phyloP scores from a whole-genome alignment of 768 basidiomycete species.

The Roridomyces roridus region DNA sequence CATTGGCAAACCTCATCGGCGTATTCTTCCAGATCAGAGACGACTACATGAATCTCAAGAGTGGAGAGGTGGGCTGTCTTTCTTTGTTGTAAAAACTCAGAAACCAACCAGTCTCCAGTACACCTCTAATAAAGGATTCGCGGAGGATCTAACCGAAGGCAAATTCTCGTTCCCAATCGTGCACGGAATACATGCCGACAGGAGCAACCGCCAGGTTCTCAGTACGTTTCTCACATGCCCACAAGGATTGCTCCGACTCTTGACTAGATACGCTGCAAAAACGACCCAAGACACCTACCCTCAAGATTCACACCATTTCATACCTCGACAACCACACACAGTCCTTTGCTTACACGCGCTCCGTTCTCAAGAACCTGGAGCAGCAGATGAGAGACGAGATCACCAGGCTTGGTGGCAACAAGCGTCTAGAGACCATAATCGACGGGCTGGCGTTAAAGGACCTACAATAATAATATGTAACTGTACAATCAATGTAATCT shows the following conservation, averaged over 20 bases:
- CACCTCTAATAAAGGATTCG: constrained; percentile 66
- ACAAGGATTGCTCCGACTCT: neutral
- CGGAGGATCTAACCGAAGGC: constrained; percentile 80
- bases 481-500: neutral
- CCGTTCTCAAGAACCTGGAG: constrained; percentile 58
- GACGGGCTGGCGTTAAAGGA: constrained; percentile 34
- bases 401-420: constrained; percentile 64
- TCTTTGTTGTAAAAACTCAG: neutral
- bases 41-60: constrained; percentile 95
- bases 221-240: constrained; percentile 25
- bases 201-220: constrained; percentile 64
- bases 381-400: constrained; percentile 61
- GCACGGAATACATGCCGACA: constrained; percentile 64
- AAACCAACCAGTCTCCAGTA: constrained; percentile 48
- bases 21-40: constrained; percentile 98
- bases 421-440: constrained; percentile 48
- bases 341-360: constrained; percentile 68
- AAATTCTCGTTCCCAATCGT: constrained; percentile 85
- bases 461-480: neutral
- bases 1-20: constrained; percentile 91
- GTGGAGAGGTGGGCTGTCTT: constrained; percentile 65
- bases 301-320: constrained; percentile 66
- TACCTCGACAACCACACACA: constrained; percentile 50
- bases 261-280: constrained; percentile 45
- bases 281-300: constrained; percentile 62